These are phyloP conservation scores for Agapanthus africanus DNA, from an alignment of 106 monocot species.

Conservation along the genomic window DNA sequence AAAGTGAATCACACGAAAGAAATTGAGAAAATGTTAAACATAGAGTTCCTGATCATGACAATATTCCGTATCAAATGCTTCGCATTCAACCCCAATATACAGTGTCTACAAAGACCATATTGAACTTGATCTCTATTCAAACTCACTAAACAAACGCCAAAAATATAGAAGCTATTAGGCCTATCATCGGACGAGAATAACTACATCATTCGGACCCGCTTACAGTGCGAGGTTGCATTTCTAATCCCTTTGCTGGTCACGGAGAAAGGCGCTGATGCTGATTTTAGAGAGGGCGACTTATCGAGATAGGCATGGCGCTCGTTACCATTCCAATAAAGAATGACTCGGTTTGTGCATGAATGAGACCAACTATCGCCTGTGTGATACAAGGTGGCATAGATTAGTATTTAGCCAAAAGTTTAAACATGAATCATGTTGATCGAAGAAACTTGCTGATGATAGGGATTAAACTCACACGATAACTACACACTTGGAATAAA, in stretches of 20 bases:
- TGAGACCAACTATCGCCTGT: slow-evolving; percentile 98
- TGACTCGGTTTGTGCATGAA: slow-evolving; percentile 82
- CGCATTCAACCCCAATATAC: too few species aligned
- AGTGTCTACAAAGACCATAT: too few species aligned
- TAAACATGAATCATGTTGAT: background rate
- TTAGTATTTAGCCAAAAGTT: background rate
- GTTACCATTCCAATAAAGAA: slow-evolving; percentile 81
- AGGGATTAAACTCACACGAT: background rate
- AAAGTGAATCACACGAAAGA: too few species aligned
- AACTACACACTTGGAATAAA: background rate
- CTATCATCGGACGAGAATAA: too few species aligned
- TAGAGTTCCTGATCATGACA: too few species aligned
- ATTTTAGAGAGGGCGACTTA: slow-evolving; percentile 83
- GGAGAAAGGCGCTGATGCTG: slow-evolving; percentile 60
- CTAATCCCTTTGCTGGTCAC: slow-evolving; percentile 73
- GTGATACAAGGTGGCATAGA: background rate
- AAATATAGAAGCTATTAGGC: too few species aligned
- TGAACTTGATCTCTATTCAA: too few species aligned
- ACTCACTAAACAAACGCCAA: too few species aligned
- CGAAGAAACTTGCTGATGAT: too few species aligned
- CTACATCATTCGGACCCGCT: slow-evolving; percentile 68
- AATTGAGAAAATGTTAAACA: too few species aligned
- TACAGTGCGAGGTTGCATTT: slow-evolving; percentile 31
- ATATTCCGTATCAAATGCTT: too few species aligned
- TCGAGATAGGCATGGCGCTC: slow-evolving; percentile 74